Evolutionary conservation across 1,284 basidiomycete genomes (phyloP).

Genomic region (Rhodotorula sp.): DNA sequence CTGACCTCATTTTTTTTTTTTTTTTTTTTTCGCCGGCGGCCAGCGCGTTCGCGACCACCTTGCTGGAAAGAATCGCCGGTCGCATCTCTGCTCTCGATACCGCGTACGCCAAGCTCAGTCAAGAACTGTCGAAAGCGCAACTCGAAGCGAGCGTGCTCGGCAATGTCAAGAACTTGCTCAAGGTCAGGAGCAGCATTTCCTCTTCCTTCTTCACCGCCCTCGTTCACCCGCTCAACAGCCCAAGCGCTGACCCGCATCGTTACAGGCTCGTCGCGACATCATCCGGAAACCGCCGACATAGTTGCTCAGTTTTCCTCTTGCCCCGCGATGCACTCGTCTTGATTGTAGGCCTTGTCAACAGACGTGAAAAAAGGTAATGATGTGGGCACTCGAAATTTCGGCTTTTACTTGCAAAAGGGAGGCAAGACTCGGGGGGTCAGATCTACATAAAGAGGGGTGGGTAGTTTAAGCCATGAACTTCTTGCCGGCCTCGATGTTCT

Average conservation of each 20-base stretch:
- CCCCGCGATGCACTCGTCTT: neutral
- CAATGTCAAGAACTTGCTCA: slow-evolving; percentile 12
- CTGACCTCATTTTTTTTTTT: neutral
- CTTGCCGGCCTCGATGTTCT: slow-evolving; percentile 67
- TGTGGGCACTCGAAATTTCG: neutral
- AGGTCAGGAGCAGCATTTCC: neutral
- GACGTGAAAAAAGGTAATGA: neutral
- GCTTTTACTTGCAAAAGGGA: neutral
- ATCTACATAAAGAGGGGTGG: neutral
- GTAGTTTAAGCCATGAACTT: slow-evolving; percentile 11
- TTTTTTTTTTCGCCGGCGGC: too few relatives aligned
- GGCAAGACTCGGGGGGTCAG: neutral
- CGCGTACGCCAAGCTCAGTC: slow-evolving; percentile 12
- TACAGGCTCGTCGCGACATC: too few relatives aligned
- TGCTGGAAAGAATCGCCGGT: neutral
- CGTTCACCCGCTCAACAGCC: too few relatives aligned
- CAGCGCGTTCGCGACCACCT: neutral
- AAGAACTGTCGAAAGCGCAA: slow-evolving; percentile 23
- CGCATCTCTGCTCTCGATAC: neutral
- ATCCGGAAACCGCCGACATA: too few relatives aligned
- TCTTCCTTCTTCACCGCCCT: neutral
- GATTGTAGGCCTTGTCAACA: neutral
- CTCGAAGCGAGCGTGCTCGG: slow-evolving; percentile 23
- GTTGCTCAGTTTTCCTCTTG: too few relatives aligned
- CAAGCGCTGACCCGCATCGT: neutral